Evolutionary conservation across 1,284 basidiomycete genomes (phyloP).

Genomic region (Apiotrichum laibachii): DNA sequence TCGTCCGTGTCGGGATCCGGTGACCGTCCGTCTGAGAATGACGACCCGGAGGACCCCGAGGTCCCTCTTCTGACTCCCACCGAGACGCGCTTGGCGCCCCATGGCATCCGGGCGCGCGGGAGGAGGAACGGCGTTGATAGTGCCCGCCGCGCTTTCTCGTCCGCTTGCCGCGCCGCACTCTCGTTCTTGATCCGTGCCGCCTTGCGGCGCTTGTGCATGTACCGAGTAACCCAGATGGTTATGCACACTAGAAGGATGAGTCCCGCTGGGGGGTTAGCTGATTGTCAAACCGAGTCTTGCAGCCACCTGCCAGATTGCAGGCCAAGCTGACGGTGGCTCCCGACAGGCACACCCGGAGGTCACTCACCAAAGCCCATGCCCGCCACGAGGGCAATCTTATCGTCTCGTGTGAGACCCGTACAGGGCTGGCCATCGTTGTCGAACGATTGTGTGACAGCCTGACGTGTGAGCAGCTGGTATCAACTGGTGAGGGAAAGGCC

Average conservation of each 20-base stretch:
- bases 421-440: too few species aligned
- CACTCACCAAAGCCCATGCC: constrained; percentile 30
- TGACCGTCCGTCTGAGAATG: not conserved
- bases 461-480: too few species aligned
- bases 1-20: not conserved
- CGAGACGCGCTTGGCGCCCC: not conserved
- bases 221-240: constrained; percentile 4
- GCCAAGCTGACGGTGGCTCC: too few species aligned
- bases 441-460: too few species aligned
- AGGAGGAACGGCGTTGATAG: not conserved
- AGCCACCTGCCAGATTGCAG: too few species aligned
- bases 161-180: not conserved
- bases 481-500: too few species aligned
- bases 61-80: too few species aligned
- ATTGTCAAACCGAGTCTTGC: too few species aligned
- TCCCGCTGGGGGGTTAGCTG: constrained; percentile 10
- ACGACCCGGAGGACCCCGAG: not conserved
- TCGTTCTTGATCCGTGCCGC: constrained; percentile 2
- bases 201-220: constrained; percentile 5
- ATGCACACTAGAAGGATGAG: constrained; percentile 10
- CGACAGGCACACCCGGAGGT: too few species aligned
- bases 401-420: constrained; percentile 5
- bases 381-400: constrained; percentile 26
- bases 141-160: not conserved
- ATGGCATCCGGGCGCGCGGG: not conserved